Percentiles rank a stretch among this genome's conserved stretches.
Conservation (phyloP, 441 rosid genomes). For the Pelargonium myrrhifolium region DNA sequence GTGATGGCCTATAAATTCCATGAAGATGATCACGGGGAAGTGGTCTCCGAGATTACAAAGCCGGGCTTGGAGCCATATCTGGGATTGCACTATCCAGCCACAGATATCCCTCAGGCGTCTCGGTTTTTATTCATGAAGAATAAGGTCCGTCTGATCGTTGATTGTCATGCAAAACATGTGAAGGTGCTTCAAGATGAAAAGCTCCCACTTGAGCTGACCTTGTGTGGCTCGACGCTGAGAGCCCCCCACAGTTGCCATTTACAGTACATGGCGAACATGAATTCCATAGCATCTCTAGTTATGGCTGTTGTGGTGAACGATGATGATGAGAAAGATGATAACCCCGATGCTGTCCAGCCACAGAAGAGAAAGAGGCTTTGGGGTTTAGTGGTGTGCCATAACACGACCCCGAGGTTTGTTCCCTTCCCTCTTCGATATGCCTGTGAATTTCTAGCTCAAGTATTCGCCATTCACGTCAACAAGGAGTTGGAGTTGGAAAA, state of each 20-base stretch:
- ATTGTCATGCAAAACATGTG: slow-evolving; percentile 52
- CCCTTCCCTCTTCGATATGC: slow-evolving; percentile 79
- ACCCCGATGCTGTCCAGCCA: slow-evolving; percentile 24
- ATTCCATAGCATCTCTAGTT: slow-evolving; percentile 71
- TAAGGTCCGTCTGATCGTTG: slow-evolving; percentile 79
- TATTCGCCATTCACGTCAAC: slow-evolving; percentile 60
- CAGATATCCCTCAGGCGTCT: slow-evolving; percentile 86
- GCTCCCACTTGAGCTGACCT: slow-evolving; percentile 53
- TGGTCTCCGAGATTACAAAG: slow-evolving; percentile 49
- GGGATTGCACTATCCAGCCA: slow-evolving; percentile 78
- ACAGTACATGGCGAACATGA: slow-evolving; percentile 82
- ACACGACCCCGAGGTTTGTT: slow-evolving; percentile 58
- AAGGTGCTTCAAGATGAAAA: slow-evolving; percentile 61
- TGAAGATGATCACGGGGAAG: slow-evolving; percentile 90
- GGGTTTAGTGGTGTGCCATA: slow-evolving; percentile 93
- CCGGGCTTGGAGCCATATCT: slow-evolving; percentile 60
- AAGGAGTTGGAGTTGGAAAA: slow-evolving; percentile 64
- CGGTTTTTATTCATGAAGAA: slow-evolving; percentile 74
- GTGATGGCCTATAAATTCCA: slow-evolving; percentile 83
- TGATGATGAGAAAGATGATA: slow-evolving; percentile 37
- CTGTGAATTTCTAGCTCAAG: slow-evolving; percentile 74
- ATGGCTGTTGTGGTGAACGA: slow-evolving; percentile 71
- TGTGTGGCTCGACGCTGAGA: slow-evolving; percentile 69
- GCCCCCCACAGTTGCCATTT: slow-evolving; percentile 81
- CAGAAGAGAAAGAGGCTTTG: slow-evolving; percentile 50